Base-by-base conservation (phyloP, 1,139 yeast genomes). In the Kodamaea arcana region DNA sequence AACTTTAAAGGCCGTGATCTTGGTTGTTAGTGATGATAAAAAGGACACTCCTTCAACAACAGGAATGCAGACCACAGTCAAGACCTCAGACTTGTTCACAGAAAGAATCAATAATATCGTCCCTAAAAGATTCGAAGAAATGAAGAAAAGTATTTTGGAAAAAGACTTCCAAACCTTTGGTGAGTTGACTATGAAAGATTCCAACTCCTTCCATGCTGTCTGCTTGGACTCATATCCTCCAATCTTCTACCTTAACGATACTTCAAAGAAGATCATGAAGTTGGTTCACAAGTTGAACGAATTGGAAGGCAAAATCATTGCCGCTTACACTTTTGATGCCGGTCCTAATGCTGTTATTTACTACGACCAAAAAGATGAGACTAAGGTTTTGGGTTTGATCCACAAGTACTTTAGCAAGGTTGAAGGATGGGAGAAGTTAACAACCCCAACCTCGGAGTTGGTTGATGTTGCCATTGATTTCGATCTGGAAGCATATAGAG, bases 271-370 rank as follows among this genome's bases (percentile, higher is more conserved):
- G 43, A 79, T 90, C 54, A 85, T 94, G 48, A 85, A 84, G 50
- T 69, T 88, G 39, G 76, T 90, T 24, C 95, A 92, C 59, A 68
- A 72, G 39, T 78, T 92, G 58, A 92, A 92, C 56, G 80, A 72
- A 45, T 56, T 57, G 35, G 80, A 74, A 45, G 84, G 84, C 33
- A 69, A 73, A 49, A 72, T 73, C 13, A 71, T 88, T 36, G 97
- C 95, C 16, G 97, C 97, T 24, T 92, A 92, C 62, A 94, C 99
- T 3, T 92, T 84, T 54, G 99, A 92, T 60, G 99, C 99, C 26
- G 99, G 99, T 53, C 98, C 99, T 58, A 92, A 92, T 63, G 95
- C 97, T 11, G 99, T 92, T 32, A 76, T 92, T 43, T 92, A 92
- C 67, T 92, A 90, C 58, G 79, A 83, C 54, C 73, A 74, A 47